Percentiles rank a stretch among this genome's conserved stretches.
phyloP scores from a whole-genome alignment of 2,329 filamentous ascomycete species.

The Anthostomella pinea region DNA sequence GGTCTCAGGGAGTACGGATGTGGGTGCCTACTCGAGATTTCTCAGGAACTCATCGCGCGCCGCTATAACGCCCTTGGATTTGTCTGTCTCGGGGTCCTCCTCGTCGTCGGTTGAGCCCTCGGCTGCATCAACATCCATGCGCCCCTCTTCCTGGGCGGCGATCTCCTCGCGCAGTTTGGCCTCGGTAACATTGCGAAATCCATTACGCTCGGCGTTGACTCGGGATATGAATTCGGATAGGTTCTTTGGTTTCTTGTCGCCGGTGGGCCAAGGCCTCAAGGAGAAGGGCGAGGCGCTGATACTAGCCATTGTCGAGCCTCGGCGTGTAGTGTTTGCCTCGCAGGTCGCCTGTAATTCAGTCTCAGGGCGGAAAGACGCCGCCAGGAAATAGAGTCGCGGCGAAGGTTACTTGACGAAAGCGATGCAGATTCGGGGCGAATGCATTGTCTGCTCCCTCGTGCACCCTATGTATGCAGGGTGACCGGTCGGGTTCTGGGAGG shows the following conservation, averaged over 20 bases:
- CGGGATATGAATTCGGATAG: constrained; percentile 76
- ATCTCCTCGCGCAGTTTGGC: constrained; percentile 69
- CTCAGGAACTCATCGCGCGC: constrained; percentile 57
- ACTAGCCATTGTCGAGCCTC: constrained; percentile 20
- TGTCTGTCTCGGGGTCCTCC: constrained; percentile 41
- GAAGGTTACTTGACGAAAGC: too few relatives aligned
- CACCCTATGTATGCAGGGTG: too few relatives aligned
- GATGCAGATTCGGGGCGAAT: too few relatives aligned
- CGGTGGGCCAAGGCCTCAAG: constrained; percentile 61
- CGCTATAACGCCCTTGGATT: constrained; percentile 38
- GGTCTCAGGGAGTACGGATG: too few relatives aligned
- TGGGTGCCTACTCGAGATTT: constrained; percentile 51
- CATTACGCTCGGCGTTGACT: constrained; percentile 74
- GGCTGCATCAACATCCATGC: constrained; percentile 41
- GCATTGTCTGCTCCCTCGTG: too few relatives aligned
- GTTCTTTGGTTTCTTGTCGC: constrained; percentile 54
- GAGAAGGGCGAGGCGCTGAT: constrained; percentile 44
- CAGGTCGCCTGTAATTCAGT: too few relatives aligned
- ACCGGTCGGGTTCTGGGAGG: too few relatives aligned
- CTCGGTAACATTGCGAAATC: constrained; percentile 79
- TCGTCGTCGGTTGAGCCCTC: constrained; percentile 44
- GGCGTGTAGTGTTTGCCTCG: too few relatives aligned
- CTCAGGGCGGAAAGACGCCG: too few relatives aligned
- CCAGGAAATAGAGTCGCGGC: too few relatives aligned
- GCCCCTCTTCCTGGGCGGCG: constrained; percentile 38